Conservation (phyloP, 352 stramenopile genomes). For the Phytophthora pluvialis region DNA sequence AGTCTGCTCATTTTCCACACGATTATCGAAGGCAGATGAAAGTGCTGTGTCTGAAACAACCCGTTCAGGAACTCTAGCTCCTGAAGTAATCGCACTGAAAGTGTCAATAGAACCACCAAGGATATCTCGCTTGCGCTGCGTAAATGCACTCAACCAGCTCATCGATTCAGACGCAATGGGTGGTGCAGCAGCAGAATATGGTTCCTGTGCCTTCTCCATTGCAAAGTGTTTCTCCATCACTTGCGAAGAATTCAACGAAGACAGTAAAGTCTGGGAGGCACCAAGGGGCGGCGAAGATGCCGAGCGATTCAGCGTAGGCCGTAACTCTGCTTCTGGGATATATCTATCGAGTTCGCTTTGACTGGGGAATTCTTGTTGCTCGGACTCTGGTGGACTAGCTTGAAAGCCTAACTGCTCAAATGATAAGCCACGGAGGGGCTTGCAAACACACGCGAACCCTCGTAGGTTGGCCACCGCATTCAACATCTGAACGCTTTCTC, state of each 20-base stretch:
- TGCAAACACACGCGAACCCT: conserved; percentile 62
- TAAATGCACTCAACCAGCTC: conserved; percentile 69
- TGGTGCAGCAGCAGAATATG: background rate
- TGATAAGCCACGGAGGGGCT: conserved; percentile 48
- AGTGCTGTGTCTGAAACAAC: background rate
- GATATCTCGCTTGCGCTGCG: conserved; percentile 72
- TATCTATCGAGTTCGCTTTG: conserved; percentile 10
- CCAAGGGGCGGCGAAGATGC: conserved; percentile 9
- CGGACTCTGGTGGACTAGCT: conserved; percentile 23
- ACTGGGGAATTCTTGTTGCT: conserved; percentile 1
- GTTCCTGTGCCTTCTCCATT: background rate
- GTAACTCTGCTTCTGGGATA: conserved; percentile 26
- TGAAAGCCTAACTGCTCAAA: conserved; percentile 66
- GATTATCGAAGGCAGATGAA: background rate
- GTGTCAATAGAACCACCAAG: conserved; percentile 44
- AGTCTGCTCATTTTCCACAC: conserved; percentile 7
- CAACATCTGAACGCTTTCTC: conserved; percentile 67
- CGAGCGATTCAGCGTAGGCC: conserved; percentile 37
- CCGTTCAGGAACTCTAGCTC: conserved; percentile 2
- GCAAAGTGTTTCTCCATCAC: conserved; percentile 13
- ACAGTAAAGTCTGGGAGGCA: background rate
- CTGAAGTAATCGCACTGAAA: conserved; percentile 10
- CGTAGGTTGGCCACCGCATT: conserved; percentile 71
- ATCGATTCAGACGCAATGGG: conserved; percentile 47
- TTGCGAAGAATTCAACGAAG: background rate